These are phyloP conservation scores for Acanthamoeba royreba DNA, from an alignment of 208 protist genomes.

Conservation along the genomic window DNA sequence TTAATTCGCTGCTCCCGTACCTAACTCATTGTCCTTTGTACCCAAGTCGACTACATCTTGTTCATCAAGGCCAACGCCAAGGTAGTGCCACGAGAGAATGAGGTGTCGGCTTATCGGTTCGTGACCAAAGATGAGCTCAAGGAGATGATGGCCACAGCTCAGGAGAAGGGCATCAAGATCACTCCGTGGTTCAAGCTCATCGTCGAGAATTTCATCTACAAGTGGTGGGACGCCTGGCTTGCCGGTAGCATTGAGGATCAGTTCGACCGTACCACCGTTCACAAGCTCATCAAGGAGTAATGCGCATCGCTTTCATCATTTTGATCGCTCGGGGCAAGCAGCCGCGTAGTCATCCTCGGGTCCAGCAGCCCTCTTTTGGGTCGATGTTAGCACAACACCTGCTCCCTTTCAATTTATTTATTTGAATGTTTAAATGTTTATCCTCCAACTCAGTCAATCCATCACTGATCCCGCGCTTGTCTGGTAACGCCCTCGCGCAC, in stretches of 20 bases:
- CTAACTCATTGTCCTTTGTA: background rate
- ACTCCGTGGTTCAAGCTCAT: constrained; percentile 81
- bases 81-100: constrained; percentile 58
- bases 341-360: too few species aligned
- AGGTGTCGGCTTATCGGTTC: constrained; percentile 71
- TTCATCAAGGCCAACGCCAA: constrained; percentile 45
- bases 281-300: constrained; percentile 19
- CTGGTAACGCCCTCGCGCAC: too few species aligned
- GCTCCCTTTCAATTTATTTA: too few species aligned
- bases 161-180: constrained; percentile 56
- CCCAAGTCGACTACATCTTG: constrained; percentile 76
- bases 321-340: too few species aligned
- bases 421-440: too few species aligned
- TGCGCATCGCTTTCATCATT: too few species aligned
- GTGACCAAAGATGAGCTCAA: constrained; percentile 72
- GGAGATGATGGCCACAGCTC: constrained; percentile 55
- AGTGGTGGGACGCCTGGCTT: constrained; percentile 70
- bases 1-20: background rate
- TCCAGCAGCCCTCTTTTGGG: too few species aligned
- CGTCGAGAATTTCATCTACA: constrained; percentile 66
- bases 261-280: background rate
- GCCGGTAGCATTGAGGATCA: background rate
- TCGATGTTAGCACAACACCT: too few species aligned
- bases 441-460: too few species aligned
- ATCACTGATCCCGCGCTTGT: too few species aligned